Evolutionary conservation across 768 basidiomycete genomes (phyloP).

Genomic region (Tricholomella constricta): DNA sequence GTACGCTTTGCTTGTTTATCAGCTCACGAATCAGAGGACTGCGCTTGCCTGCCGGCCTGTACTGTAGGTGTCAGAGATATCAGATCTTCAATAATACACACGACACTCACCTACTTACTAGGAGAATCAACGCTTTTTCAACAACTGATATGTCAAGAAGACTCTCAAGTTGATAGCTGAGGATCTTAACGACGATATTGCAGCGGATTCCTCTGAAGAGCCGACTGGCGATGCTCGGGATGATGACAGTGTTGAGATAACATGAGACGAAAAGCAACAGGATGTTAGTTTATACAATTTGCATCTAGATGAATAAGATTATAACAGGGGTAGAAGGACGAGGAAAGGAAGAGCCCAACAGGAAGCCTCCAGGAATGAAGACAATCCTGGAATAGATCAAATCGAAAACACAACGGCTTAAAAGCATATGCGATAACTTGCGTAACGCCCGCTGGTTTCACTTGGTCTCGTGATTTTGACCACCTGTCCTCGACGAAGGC

Average conservation of each 20-base stretch:
- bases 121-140: neutral
- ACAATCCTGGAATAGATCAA: constrained; percentile 1
- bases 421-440: constrained; percentile 91
- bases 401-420: constrained; percentile 30
- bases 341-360: constrained; percentile 13
- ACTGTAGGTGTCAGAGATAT: neutral
- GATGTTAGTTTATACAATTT: constrained; percentile 30
- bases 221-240: neutral
- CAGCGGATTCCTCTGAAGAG: constrained; percentile 25
- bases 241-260: constrained; percentile 4
- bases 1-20: neutral
- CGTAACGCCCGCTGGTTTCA: constrained; percentile 94
- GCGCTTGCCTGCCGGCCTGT: neutral
- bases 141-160: constrained; percentile 5
- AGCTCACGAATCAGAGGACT: neutral
- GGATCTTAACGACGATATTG: neutral
- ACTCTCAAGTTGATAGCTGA: neutral
- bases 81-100: neutral
- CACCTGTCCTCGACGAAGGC: constrained; percentile 91
- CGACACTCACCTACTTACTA: constrained; percentile 7
- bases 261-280: constrained; percentile 14
- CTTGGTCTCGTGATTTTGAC: constrained; percentile 98
- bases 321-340: constrained; percentile 17
- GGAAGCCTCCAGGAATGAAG: neutral
- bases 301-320: constrained; percentile 25